Evolutionary conservation across 2,329 filamentous ascomycete genomes (phyloP), one percentile per base, ranked within the genome.

Genomic region (Lasiodiplodia sp.): DNA sequence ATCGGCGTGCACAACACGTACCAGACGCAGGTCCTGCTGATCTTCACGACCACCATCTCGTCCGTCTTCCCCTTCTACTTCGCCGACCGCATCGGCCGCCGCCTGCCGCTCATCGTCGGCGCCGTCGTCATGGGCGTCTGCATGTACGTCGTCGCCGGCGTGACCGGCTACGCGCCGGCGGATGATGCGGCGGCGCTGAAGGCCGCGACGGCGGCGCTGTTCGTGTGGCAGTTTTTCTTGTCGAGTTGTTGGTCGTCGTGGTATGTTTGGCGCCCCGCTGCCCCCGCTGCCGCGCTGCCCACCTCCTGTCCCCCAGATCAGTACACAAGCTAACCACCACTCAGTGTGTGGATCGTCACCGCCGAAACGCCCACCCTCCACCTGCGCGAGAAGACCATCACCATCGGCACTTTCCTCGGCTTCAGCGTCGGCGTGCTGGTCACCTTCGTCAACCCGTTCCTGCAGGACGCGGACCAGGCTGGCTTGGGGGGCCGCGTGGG

Each of bases 401-500:
- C 44, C 60, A 52, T 64, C 25, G 60, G 44, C 10, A 64, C 60
- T 47, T 2, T 64, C 60, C 5, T 64, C 60, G 2, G 31, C 31
- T 64, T 64, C 28, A 40, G 44, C 47, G 52, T 44, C 60, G 52
- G 52, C 47, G 12, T 57, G 38, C 51, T 66, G 3, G 49, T 66
- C 60, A 64, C 56, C 4, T 64, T 52, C 44, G 34, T 66, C 51
- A 66, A 66, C 14, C 53, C 57, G 1, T 44, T 69, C 28, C 21
- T 66, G 1, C n/a, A 76, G 73, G 74, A 64, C 12, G n/a, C 14
- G 31, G 31, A 31, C 14, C 44, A 44, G 72, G 10, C 70, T 70
- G 1, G 72, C 72, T 31, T 77, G 72, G 37, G 72, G 68, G 1
- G 76, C 73, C 25, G 75, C 75, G 47, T 77, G 71, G 74, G 75